A percentile compares a stretch with the other conserved stretches of the same genome.
phyloP scores from a whole-genome alignment of 768 basidiomycete species.

The Tylopilus vinaceipallidus region DNA sequence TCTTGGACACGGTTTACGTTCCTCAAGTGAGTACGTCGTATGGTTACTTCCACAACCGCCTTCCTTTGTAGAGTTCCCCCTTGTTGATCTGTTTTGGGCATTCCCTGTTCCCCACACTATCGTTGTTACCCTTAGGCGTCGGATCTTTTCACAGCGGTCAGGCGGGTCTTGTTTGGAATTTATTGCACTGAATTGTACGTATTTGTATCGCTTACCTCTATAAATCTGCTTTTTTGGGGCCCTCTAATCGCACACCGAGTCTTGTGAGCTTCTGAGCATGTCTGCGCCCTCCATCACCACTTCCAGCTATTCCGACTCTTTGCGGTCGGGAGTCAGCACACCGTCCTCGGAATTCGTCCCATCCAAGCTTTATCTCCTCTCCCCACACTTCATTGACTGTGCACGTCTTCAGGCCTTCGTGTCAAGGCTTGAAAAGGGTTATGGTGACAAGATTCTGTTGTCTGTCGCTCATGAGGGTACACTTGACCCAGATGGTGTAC shows the following conservation, averaged over 20 bases:
- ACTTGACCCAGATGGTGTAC: constrained; percentile 10
- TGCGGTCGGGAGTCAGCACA: constrained; percentile 20
- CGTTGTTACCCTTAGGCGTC: background rate
- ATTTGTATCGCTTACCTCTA: constrained; percentile 25
- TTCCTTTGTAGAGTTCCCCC: background rate
- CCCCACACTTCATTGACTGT: constrained; percentile 13
- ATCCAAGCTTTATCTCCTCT: constrained; percentile 24
- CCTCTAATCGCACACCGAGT: background rate
- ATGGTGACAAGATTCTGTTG: constrained; percentile 27
- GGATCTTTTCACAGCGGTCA: constrained; percentile 1
- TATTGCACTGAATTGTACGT: constrained; percentile 15
- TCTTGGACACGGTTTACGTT: background rate
- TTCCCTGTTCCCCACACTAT: background rate
- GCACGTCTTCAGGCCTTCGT: constrained; percentile 16
- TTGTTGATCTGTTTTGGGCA: constrained; percentile 5
- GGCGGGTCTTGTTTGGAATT: background rate
- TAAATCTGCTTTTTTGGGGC: constrained; percentile 24
- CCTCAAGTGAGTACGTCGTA: constrained; percentile 11
- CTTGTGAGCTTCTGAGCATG: constrained; percentile 18
- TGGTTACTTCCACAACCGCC: background rate
- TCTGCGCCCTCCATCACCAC: constrained; percentile 10
- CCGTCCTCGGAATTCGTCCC: constrained; percentile 25
- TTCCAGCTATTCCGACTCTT: constrained; percentile 16
- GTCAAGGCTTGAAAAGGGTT: constrained; percentile 27
- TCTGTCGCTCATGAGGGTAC: constrained; percentile 14